phyloP scores from a whole-genome alignment of 1,139 yeast species.

The Meyerozyma athensensis region DNA sequence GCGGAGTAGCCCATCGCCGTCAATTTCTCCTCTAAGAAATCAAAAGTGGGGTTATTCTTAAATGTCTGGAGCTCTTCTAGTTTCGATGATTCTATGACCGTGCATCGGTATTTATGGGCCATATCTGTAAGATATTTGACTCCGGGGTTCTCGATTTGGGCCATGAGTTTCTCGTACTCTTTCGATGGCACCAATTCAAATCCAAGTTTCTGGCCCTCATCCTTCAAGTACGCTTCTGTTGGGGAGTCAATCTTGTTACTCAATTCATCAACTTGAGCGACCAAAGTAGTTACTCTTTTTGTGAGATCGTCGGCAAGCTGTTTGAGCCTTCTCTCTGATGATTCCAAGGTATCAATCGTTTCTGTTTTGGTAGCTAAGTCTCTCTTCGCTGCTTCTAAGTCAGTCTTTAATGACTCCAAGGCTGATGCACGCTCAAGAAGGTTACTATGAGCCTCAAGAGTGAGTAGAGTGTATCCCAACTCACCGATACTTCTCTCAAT shows the following conservation, averaged over 20 bases:
- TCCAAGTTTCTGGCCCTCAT: background rate
- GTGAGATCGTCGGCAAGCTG: too few species aligned
- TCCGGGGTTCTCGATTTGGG: too few species aligned
- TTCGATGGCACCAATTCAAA: background rate
- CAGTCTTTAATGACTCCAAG: background rate
- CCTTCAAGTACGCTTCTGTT: too few species aligned
- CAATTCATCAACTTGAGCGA: too few species aligned
- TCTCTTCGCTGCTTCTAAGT: background rate
- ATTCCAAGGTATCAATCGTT: too few species aligned
- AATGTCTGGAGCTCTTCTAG: constrained; percentile 11
- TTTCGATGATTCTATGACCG: constrained; percentile 9
- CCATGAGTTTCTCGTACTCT: background rate
- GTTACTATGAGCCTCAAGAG: background rate
- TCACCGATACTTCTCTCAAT: background rate
- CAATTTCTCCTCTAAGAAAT: constrained; percentile 16
- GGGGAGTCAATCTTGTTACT: too few species aligned
- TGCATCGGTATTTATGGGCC: too few species aligned
- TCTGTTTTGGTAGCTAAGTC: too few species aligned
- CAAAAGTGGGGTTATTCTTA: constrained; percentile 4
- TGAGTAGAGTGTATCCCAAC: background rate
- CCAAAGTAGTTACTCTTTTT: too few species aligned
- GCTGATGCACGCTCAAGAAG: background rate
- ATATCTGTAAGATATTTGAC: too few species aligned
- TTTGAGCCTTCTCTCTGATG: too few species aligned
- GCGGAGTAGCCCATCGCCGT: constrained; percentile 3